Evolutionary conservation across 2,329 filamentous ascomycete genomes (phyloP), one percentile per base, ranked within the genome.

Genomic region (Pseudogymnoascus sp.): DNA sequence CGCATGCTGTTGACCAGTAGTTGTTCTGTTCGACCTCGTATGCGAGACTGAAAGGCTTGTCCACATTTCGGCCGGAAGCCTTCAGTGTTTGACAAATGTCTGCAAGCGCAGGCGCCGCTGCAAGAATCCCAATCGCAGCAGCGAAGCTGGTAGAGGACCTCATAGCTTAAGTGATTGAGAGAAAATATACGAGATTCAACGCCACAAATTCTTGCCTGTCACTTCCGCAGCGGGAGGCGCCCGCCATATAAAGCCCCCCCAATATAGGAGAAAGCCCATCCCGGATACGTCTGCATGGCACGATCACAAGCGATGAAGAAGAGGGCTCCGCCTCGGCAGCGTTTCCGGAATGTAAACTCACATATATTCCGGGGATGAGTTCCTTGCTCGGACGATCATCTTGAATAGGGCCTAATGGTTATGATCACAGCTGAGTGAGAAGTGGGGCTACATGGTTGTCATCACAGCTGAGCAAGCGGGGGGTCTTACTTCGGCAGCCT

Each of bases 1-100:
- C 71, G 63, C 78, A 78, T 18, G 73, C 70, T 1, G 75, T 75
- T 2, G 79, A 82, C 78, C 79, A 81, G 70, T 81, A 81, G 21
- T 79, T 70, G 6, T 68, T 70, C 66, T 79, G 70, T 50, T 78
- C 77, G 2, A 60, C 60, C 8, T 67, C 70, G 66, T 80, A 81
- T 12, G 69, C 67, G 6, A 73, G 14, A 5, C 74, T 68, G 0
- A 74, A 63, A 6, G 69, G 70, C 25, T 34, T 56, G 16, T 56
- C 28, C n/a, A 56, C 50, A 21, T 56, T 56, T 18, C 50, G 28
- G 28, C 50, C 50, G 10, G 28, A 18, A 34, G 50, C 50, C 18
- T 34, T 4, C n/a, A 56, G n/a, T 34, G 50, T 56, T 34, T 56
- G 14, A 3, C 50, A 56, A 16, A 56, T 34, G 28, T 56, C 50